phyloP scores from a whole-genome alignment of 495 filamentous ascomycete genomes.

The Diplogelasinospora grovesii region DNA sequence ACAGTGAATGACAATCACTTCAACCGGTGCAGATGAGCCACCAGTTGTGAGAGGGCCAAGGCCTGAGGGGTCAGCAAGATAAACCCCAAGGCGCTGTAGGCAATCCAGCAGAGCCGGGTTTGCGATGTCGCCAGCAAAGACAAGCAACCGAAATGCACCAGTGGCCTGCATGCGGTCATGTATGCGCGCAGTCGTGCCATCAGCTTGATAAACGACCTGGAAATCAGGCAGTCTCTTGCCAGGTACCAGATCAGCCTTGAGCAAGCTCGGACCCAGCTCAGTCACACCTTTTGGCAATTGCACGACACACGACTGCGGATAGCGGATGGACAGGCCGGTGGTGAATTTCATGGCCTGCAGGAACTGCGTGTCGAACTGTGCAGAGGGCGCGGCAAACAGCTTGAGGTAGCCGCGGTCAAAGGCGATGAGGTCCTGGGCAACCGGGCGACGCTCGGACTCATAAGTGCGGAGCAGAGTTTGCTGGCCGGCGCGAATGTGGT shows the following conservation, averaged over 20 bases:
- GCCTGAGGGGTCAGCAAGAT: not conserved
- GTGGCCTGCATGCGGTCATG: constrained; percentile 7
- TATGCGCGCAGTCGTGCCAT: constrained; percentile 1
- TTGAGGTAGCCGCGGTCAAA: constrained; percentile 59
- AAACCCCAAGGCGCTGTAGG: constrained; percentile 4
- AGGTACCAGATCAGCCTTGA: constrained; percentile 25
- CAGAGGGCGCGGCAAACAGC: constrained; percentile 38
- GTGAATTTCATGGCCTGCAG: constrained; percentile 34
- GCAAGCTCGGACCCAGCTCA: constrained; percentile 28
- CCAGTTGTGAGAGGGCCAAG: constrained; percentile 5
- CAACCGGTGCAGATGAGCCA: constrained; percentile 12
- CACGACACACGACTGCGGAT: constrained; percentile 8
- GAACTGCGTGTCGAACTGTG: constrained; percentile 25
- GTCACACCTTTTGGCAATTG: not conserved
- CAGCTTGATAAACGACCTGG: constrained; percentile 13
- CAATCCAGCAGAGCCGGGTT: not conserved
- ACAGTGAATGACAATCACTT: constrained; percentile 54
- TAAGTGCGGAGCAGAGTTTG: constrained; percentile 59
- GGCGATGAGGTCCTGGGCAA: constrained; percentile 67
- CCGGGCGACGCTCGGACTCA: constrained; percentile 56
- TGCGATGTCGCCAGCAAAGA: constrained; percentile 14
- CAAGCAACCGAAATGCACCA: constrained; percentile 10
- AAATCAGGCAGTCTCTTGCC: constrained; percentile 15
- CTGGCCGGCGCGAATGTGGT: constrained; percentile 34
- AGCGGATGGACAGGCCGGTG: constrained; percentile 17